Conservation (phyloP, 371 early-diverging fungal genomes). For the Dichotomocladium elegans region DNA sequence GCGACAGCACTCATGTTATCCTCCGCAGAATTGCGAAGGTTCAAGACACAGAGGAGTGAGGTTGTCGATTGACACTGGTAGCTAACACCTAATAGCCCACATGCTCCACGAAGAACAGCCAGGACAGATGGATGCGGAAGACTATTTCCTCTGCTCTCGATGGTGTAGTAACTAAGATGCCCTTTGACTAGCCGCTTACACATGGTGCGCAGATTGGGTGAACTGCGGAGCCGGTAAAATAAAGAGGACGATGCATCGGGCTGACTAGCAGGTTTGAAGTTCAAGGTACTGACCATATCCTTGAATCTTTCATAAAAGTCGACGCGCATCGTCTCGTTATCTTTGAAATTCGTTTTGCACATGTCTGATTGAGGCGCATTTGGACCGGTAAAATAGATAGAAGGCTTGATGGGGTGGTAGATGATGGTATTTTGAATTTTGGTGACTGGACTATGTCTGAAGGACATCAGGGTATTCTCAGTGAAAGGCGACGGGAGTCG, state of each 20-base stretch:
- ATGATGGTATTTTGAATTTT: conserved; percentile 23
- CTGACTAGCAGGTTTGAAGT: conserved; percentile 1
- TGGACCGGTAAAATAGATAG: conserved; percentile 39
- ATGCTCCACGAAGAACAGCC: no score
- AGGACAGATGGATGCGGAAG: no score
- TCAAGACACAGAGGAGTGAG: no score
- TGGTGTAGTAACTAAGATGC: background rate
- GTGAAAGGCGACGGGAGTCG: conserved; percentile 22
- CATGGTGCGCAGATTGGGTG: no score
- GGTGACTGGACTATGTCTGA: background rate
- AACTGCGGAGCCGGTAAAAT: conserved; percentile 13
- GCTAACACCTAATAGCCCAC: conserved; percentile 10
- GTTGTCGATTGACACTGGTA: background rate
- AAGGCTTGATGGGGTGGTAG: conserved; percentile 36
- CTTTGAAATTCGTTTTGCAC: conserved; percentile 20
- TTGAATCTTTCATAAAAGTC: conserved; percentile 27
- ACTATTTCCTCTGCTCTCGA: no score
- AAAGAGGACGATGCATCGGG: conserved; percentile 20
- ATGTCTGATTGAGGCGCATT: conserved; percentile 26
- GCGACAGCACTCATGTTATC: no score
- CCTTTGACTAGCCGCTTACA: conserved; percentile 36
- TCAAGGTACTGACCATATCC: conserved; percentile 4
- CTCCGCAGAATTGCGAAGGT: no score
- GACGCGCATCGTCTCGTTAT: conserved; percentile 25
- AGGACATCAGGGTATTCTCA: background rate